Base-by-base conservation (phyloP, 2,329 filamentous ascomycete genomes). In the Aspergillus fumigatus region DNA sequence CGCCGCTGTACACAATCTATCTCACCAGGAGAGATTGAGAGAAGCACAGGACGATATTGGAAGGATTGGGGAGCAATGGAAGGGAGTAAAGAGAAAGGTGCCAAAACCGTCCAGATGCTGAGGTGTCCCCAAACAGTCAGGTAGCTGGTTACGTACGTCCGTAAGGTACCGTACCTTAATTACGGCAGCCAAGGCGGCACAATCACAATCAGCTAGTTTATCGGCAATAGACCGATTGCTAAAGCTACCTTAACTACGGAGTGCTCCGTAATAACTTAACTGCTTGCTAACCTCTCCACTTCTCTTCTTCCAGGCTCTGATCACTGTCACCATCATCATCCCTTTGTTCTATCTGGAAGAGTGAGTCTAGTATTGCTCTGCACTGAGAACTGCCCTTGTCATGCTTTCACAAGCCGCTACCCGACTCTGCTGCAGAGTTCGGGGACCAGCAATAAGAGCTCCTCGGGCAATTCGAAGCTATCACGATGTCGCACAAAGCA, bases 401-500 rank as follows among this genome's bases (percentile, higher is more conserved):
- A 65, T 67, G 64, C 51, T 67, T 35, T 54, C 55, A 23, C 67
- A 65, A 57, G 60, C 64, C 61, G 56, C 62, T 50, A 52, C 64
- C 49, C 63, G 63, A 27, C 58, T 63, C 26, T 55, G 60, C 35
- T 57, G 59, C 50, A 65, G 59, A 27, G 48, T 56, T 61, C 45
- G 58, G 19, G 58, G 54, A 48, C 51, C 59, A 43, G 29, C 32
- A 32, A 47, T n/a, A 27, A 50, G 41, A 45, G 23, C 52, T 48
- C 50, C 52, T 48, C 59, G 50, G 32, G 56, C 59, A 23, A 52
- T 55, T 51, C 66, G 68, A 51, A 57, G 61, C 23, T 64, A 68
- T 55, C 70, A 72, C 59, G 65, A 60, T 21, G 63, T 73, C 23
- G 62, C 65, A 9, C 67, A 69, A 55, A 75, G 66, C 74, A 73